Base-by-base conservation (phyloP, 305 asterid species). In the Fraxinus baroniana region DNA sequence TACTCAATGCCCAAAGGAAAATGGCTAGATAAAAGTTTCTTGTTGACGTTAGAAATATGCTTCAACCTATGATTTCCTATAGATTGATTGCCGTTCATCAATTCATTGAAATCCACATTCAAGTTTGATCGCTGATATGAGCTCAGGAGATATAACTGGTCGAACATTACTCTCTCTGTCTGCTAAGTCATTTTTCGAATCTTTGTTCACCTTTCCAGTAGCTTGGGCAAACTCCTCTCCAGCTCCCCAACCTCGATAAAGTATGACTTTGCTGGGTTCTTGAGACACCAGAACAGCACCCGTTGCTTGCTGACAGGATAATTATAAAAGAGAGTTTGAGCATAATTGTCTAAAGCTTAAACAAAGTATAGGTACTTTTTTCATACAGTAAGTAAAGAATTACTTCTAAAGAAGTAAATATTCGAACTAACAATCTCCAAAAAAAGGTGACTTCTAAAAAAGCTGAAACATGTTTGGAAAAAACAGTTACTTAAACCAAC, bases 261-360 rank as follows among this genome's bases (percentile, higher is more conserved):
- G 95, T 82, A 96, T 94, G 84, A 96, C 93, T 86, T 96, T 94
- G 89, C 93, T 94, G 32, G 99, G 97, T 88, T 96, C 99, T 83
- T 92, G 98, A 46, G 98, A 96, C 71, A 96, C 98, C 55, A 96
- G 91, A 81, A 92, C 81, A 2, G 94, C 93, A 76, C 98, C 97
- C 1, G 98, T 96, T 12, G 95, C 95, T 92, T 91, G 94, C 98
- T 96, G 95, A 74, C 73, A 83, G 83, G 81, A 80, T 26, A 39
- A 73, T 26, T 17, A 85, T 12, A 46, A 35, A 77, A 78, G 55
- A 74, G 36, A 33, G 76, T 75, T 26, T 20, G 17, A 55, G 66
- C 24, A 55, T n/a, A 55, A 15, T 55, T 17, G 24, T 5, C 64
- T 55, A 55, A 55, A 49, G 64, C 64, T 55, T 55, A 5, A 17